These are phyloP conservation scores for Manihot esculenta DNA, from an alignment of 441 rosid genomes.

Conservation along the genomic window DNA sequence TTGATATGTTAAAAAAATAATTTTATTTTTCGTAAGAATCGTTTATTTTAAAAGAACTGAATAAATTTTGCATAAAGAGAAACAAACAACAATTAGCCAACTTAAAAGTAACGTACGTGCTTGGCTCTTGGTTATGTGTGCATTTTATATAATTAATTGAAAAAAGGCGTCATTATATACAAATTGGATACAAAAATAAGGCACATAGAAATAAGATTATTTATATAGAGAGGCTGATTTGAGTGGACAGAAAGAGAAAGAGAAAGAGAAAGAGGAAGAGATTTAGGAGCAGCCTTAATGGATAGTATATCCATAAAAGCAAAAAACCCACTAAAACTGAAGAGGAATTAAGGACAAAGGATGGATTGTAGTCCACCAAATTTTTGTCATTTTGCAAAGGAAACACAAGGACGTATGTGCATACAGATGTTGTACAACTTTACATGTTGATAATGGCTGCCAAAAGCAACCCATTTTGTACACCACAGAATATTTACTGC, in stretches of 20 bases:
- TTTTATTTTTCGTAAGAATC: no score
- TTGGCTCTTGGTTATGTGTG: no score
- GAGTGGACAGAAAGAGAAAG: background rate
- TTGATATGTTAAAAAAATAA: no score
- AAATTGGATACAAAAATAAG: no score
- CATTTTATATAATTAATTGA: no score
- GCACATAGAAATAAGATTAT: no score
- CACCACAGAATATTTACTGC: no score
- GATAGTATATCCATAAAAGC: background rate
- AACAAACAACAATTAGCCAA: no score
- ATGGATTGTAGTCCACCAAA: conserved; percentile 10
- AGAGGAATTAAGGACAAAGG: background rate
- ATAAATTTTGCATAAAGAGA: no score
- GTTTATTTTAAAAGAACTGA: no score
- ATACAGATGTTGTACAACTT: background rate
- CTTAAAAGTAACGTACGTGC: no score
- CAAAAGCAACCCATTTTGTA: background rate
- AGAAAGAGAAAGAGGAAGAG: background rate
- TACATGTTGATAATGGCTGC: background rate
- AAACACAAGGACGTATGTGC: background rate
- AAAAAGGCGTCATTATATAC: background rate
- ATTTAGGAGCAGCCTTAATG: background rate
- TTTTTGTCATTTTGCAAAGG: background rate
- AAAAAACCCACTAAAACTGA: background rate
- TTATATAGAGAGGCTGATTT: background rate